Evolutionary conservation across 805 yeast species (phyloP).

Genomic region (Suhomyces sp.): DNA sequence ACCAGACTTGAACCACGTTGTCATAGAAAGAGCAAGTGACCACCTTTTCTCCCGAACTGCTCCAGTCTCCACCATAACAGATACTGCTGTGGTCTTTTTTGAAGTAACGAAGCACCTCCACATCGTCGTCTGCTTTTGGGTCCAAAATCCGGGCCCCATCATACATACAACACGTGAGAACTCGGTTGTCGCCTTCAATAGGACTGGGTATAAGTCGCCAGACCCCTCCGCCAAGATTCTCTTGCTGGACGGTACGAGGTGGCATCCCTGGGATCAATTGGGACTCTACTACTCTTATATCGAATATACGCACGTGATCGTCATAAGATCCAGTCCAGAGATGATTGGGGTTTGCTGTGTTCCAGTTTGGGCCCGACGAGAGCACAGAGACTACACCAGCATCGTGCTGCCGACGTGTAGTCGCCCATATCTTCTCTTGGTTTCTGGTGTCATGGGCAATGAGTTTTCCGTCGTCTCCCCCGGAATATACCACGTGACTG

Average conservation of each 20-base stretch:
- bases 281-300: conserved; percentile 54
- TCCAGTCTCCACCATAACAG: conserved; percentile 96
- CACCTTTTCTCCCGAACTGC: conserved; percentile 42
- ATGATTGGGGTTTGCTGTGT: conserved; percentile 38
- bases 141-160: conserved; percentile 79
- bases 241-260: conserved; percentile 45
- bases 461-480: conserved; percentile 84
- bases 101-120: conserved; percentile 39
- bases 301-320: conserved; percentile 68
- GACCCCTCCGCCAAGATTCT: conserved; percentile 86
- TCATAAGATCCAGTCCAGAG: conserved; percentile 93
- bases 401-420: conserved; percentile 60
- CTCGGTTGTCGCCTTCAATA: conserved; percentile 23
- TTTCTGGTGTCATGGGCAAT: conserved; percentile 66
- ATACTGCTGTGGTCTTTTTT: conserved; percentile 81
- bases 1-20: conserved; percentile 76
- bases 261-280: conserved; percentile 43
- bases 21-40: conserved; percentile 94
- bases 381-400: conserved; percentile 91
- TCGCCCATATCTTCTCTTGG: conserved; percentile 39
- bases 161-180: conserved; percentile 90
- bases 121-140: conserved; percentile 18
- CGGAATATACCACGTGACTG: conserved; percentile 64
- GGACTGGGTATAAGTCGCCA: conserved; percentile 82
- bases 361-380: conserved; percentile 43